Base-by-base conservation (phyloP, 1,139 yeast genomes). In the Zygosaccharomyces sapae region DNA sequence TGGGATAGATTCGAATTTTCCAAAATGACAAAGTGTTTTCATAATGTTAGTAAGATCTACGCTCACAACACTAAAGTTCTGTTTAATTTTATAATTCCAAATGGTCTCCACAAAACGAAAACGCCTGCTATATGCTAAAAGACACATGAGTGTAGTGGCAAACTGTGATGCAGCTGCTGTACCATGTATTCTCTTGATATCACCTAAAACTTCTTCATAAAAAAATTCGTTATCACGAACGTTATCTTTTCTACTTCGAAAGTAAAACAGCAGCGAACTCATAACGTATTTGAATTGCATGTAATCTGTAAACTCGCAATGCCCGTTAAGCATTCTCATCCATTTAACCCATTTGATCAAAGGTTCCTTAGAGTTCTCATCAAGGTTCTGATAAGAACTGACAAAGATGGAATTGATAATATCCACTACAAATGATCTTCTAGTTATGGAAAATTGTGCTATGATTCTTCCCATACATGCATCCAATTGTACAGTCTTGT, bases 11-110 rank as follows among this genome's bases (percentile, higher is more conserved):
- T 49, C 46, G 45, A 47, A 63, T 16, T 60, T 52, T 10, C 51
- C 45, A 24, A 47, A 50, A 29, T 53, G 55, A 44, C 57, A 51
- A 37, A 55, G 57, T 1, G 59, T 39, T 46, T 54, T 55, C 51
- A 64, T 54, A 16, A 61, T 53, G 10, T 47, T 43, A 9, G 66
- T 63, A 30, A 65, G 48, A 45, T 63, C 67, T 7, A 57, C 42
- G 3, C 49, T 33, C 10, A 18, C 39, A 4, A 63, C 43, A 1
- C 56, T 54, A 16, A 57, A 41, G 1, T 47, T 36, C 18, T 56
- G 45, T 4, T 45, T 48, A 4, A 45, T 27, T 41, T 63, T 64
- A 43, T 52, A 60, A 10, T 56, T 38, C 67, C 67, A 64, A 6
- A 62, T 16, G 2, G 16, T 20, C 36, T 55, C 57, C 2, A 53